phyloP scores from a whole-genome alignment of 106 monocot genomes.

The Dendrobium nobile region DNA sequence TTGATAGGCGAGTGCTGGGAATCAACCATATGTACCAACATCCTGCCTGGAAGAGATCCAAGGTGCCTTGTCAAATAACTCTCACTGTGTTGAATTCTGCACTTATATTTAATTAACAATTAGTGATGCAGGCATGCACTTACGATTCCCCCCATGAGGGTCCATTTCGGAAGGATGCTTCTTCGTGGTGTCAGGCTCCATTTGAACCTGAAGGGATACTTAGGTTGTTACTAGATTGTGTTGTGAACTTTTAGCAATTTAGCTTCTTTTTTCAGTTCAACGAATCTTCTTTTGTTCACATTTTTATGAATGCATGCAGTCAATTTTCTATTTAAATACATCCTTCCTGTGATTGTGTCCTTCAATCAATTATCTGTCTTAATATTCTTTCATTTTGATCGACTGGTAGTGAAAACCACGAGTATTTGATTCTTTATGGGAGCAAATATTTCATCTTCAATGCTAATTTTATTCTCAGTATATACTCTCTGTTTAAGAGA shows the following conservation, averaged over 20 bases:
- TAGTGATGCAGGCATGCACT: slow-evolving; percentile 59
- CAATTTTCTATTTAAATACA: neutral
- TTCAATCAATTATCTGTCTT: neutral
- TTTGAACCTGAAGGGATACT: slow-evolving; percentile 94
- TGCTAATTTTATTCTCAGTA: neutral
- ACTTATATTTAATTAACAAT: neutral
- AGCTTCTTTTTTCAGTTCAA: neutral
- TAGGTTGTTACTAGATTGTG: slow-evolving; percentile 32
- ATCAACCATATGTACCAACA: slow-evolving; percentile 77
- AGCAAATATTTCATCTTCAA: no score
- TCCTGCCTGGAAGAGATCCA: slow-evolving; percentile 77
- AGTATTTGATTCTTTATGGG: neutral
- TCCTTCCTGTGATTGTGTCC: neutral
- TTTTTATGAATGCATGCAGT: no score
- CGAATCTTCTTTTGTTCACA: no score
- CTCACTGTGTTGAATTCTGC: neutral
- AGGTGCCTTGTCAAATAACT: slow-evolving; percentile 27
- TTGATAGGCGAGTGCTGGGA: slow-evolving; percentile 67
- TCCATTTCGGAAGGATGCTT: slow-evolving; percentile 61
- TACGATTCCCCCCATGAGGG: slow-evolving; percentile 57
- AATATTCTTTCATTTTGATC: neutral
- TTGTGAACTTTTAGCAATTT: neutral
- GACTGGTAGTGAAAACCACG: neutral
- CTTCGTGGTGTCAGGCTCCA: slow-evolving; percentile 74
- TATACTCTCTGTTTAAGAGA: no score